These are phyloP conservation scores for Cephalotrichum gorgonifer DNA, from an alignment of 2,329 filamentous ascomycete species.

Conservation along the genomic window DNA sequence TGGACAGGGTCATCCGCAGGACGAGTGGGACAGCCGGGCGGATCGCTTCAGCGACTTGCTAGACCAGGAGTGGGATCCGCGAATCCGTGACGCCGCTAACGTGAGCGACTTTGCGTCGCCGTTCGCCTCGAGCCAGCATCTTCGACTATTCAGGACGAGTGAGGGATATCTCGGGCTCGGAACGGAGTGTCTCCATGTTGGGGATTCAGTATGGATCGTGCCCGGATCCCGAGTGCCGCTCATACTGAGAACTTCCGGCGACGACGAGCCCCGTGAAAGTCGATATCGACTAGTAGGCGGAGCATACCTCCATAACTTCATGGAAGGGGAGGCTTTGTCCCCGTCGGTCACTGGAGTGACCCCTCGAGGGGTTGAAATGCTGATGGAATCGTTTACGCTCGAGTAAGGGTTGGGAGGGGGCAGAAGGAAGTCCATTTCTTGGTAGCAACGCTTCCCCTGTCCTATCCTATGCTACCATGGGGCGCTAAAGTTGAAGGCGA, in stretches of 20 bases:
- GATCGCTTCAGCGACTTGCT: background rate
- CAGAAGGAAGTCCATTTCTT: background rate
- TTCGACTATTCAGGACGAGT: background rate
- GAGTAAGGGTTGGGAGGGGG: background rate
- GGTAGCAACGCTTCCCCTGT: no score
- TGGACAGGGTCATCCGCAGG: background rate
- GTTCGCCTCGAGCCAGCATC: background rate
- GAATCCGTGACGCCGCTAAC: background rate
- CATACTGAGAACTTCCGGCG: background rate
- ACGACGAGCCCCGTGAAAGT: background rate
- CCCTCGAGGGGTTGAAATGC: background rate
- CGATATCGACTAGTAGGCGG: background rate
- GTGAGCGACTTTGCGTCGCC: background rate
- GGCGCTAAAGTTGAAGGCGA: no score
- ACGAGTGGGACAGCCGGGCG: background rate
- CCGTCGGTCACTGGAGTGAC: background rate
- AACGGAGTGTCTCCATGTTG: background rate
- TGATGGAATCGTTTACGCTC: background rate
- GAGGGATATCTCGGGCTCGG: background rate
- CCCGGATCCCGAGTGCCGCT: background rate
- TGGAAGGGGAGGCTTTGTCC: background rate
- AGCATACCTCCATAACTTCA: background rate
- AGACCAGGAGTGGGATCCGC: background rate
- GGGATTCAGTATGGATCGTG: background rate
- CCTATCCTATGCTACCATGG: no score